A percentile compares a stretch with the other conserved stretches of the same genome.
These are phyloP conservation scores for Lodderomyces jiufengensis DNA, from an alignment of 1,139 yeast species.

Conservation along the genomic window DNA sequence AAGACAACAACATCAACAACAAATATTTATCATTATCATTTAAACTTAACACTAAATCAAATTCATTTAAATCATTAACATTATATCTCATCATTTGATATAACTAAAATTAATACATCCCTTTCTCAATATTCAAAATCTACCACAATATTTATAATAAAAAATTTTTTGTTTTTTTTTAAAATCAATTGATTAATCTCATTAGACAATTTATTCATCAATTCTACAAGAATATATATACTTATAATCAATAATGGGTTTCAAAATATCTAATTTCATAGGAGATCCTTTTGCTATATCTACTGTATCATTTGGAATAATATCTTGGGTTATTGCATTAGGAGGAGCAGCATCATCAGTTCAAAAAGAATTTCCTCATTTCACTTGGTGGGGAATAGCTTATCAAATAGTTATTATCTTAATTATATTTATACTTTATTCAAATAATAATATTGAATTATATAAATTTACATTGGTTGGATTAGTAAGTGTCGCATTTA, in stretches of 20 bases:
- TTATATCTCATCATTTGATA: no score
- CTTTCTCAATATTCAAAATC: no score
- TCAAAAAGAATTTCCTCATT: slow-evolving; percentile 59
- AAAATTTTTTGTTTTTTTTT: no score
- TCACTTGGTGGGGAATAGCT: slow-evolving; percentile 98
- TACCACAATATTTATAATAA: no score
- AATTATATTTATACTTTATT: slow-evolving; percentile 56
- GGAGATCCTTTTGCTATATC: slow-evolving; percentile 73
- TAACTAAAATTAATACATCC: no score
- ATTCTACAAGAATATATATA: no score
- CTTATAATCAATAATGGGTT: slow-evolving; percentile 39
- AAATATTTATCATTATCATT: no score
- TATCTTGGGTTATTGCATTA: slow-evolving; percentile 81
- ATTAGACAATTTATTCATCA: no score
- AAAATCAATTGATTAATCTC: no score
- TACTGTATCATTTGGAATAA: slow-evolving; percentile 56
- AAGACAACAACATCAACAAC: no score
- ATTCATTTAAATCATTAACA: no score
- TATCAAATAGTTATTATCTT: slow-evolving; percentile 64
- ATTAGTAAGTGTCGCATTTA: slow-evolving; percentile 60
- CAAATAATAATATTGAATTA: slow-evolving; percentile 65
- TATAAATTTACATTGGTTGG: slow-evolving; percentile 65
- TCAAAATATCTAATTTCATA: slow-evolving; percentile 48
- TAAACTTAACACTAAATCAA: no score
- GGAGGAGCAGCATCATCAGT: slow-evolving; percentile 77